Evolutionary conservation across 2,329 filamentous ascomycete species (phyloP), one percentile per base, ranked within the genome.

Genomic region (Fusarium avenaceum): DNA sequence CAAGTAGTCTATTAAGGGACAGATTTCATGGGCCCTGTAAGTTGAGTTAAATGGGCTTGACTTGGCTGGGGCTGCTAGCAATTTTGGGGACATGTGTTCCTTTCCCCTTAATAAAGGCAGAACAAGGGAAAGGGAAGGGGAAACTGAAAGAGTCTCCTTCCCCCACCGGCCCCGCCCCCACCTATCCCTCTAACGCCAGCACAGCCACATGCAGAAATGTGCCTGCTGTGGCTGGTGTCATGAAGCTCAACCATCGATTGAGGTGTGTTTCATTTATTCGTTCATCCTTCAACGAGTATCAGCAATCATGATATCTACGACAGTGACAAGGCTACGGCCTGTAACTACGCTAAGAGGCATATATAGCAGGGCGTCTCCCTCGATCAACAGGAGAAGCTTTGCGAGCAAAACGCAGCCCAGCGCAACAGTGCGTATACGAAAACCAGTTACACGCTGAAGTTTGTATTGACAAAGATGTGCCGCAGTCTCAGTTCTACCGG

Each of bases 401-500:
- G 74, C 76, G 44, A 76, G 67, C 40, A 76, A 75, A 55, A 69
- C 72, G 17, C 63, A 64, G 44, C 70, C 76, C 15, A 74, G 70
- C 26, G 59, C 69, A 32, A 74, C 74, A 30, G 76, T 78, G 67
- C 24, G 57, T 43, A 19, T 48, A 8, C 22, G 33, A 49, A 30
- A 38, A 9, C n/a, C n/a, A 19, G 13, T 26, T 10, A 35, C 45
- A 35, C 7, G 4, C 7, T 15, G 42, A 45, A 44, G 26, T 49
- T 43, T 39, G 24, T 20, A 10, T 49, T 58, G 46, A 57, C 53
- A 26, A 35, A 20, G 35, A n/a, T n/a, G 35, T 38, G 9, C 11
- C 15, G 35, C 71, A 91, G 87, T 80, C 86, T 49, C 82, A 84
- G 46, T 94, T 94, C 80, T 95, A 93, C 83, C 90, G 88, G 75